These are phyloP conservation scores for Fraxinus latifolia DNA, from an alignment of 305 asterid genomes.

Conservation along the genomic window DNA sequence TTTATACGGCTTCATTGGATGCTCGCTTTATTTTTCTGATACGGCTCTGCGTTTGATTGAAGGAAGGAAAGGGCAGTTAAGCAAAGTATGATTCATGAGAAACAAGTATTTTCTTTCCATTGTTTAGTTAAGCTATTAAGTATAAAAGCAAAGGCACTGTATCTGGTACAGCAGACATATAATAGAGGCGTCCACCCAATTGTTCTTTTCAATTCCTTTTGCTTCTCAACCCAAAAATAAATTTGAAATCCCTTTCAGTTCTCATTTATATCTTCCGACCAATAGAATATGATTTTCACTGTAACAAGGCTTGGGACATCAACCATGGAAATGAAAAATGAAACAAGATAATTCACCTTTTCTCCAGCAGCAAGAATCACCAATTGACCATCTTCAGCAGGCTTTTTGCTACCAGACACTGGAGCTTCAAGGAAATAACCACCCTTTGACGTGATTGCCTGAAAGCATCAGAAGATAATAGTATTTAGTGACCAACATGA, in stretches of 20 bases:
- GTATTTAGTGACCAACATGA: conserved; percentile 13
- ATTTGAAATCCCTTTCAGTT: not conserved
- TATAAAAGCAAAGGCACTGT: not conserved
- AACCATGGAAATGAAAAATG: conserved; percentile 6
- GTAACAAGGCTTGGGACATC: not conserved
- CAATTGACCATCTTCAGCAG: conserved; percentile 97
- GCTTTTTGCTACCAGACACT: conserved; percentile 97
- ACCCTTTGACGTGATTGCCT: conserved; percentile 81
- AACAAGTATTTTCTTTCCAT: not conserved
- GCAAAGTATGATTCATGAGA: not conserved
- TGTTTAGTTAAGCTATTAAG: not conserved
- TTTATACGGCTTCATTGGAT: not conserved
- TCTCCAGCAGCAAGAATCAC: conserved; percentile 98
- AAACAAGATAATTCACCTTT: conserved; percentile 41
- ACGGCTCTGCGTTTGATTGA: not conserved
- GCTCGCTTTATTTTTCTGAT: not conserved
- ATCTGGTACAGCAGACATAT: not conserved
- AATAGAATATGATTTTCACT: not conserved
- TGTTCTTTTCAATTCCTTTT: not conserved
- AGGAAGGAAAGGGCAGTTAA: not conserved
- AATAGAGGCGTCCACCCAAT: not conserved
- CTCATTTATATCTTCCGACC: not conserved
- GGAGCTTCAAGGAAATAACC: conserved; percentile 89
- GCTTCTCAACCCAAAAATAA: not conserved
- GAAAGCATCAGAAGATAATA: conserved; percentile 23